Base-by-base conservation (phyloP, 805 yeast species). In the Kodamaea jinghongensis region DNA sequence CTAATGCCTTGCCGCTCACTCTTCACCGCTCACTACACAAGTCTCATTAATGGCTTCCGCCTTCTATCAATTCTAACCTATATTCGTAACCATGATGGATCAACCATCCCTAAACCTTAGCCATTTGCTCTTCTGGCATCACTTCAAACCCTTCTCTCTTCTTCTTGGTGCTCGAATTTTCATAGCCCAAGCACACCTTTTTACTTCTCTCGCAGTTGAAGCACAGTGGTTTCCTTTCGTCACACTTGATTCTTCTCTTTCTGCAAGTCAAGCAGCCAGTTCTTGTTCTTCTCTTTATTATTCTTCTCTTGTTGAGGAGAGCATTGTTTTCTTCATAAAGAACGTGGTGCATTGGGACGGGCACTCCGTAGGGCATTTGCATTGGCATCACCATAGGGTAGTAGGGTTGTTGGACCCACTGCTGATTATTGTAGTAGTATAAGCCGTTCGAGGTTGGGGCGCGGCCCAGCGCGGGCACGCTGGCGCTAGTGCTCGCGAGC, bases 211-310 rank as follows among this genome's bases (percentile, higher is more conserved):
- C 81, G 55, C 90, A 83, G 52, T 83, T 83, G 49, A 65, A 69
- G 55, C 90, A 83, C 41, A 72, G 67, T 1, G 89, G 88, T 50
- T 79, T 82, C 35, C 81, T 59, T 61, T 83, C 90, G 58, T 83
- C 90, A 59, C 90, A 83, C 61, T 83, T 83, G 52, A 83, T 80
- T 32, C 89, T 64, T 46, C 88, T 63, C 52, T 78, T 74, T 26
- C 88, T 67, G 57, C 89, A 83, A 1, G 89, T 83, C 43, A 81
- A 59, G 56, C 90, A 83, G 2, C 91, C 91, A 0, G 89, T 82
- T 52, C 85, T 67, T 2, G 89, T 83, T 37, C 90, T 66, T 34
- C 83, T 65, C 50, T 79, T 75, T 44, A 77, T 70, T 45, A 72
- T 67, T 34, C 77, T 56, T 36, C 75, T 54, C 43, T 65, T 66